Base-by-base conservation (phyloP, 2,329 filamentous ascomycete genomes). In the Cyphellophora europaea region DNA sequence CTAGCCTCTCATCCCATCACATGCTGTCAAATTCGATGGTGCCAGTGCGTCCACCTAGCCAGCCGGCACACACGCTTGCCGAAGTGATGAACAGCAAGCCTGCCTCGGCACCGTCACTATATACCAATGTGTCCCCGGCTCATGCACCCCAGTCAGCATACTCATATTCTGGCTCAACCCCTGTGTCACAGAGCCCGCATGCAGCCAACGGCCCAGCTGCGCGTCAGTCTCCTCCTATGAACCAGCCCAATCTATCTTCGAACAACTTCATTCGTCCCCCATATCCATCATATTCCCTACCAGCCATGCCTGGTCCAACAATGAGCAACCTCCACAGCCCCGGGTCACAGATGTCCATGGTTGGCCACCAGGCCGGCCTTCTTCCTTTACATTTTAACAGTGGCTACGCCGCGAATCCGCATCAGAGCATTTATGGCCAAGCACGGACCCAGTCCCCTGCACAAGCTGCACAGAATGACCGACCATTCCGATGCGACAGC, bases 401-500 rank as follows among this genome's bases (percentile, higher is more conserved):
- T 53, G 74, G 62, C 55, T 79, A 69, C 59, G 69, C 60, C 49
- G 75, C 62, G 44, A 77, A 49, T 49, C 65, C 62, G 27, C 66
- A 71, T 32, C 15, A 13, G n/a, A 65, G 76, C 44, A 72, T 88
- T 59, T 83, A 85, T 40, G 45, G 56, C 60, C 13, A 64, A 65
- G 13, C 56, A 57, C 41, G 65, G 67, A 37, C 65, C 71, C 44
- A 67, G 73, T 42, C 66, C 38, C 67, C 71, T 30, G 70, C 69
- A 42, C 61, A 65, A 13, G 60, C 60, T 3, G 64, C 69, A 6
- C 67, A 72, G 17, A 79, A 82, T 37, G 89, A 96, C 49, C 77
- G 89, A 4, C 91, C 91, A 0, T 96, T 93, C 67, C 88, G 88
- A 59, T 98, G 91, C 56, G 87, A 96, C 49, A 74, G 83, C 54